phyloP scores from a whole-genome alignment of 495 filamentous ascomycete genomes.

The Podospora australis region DNA sequence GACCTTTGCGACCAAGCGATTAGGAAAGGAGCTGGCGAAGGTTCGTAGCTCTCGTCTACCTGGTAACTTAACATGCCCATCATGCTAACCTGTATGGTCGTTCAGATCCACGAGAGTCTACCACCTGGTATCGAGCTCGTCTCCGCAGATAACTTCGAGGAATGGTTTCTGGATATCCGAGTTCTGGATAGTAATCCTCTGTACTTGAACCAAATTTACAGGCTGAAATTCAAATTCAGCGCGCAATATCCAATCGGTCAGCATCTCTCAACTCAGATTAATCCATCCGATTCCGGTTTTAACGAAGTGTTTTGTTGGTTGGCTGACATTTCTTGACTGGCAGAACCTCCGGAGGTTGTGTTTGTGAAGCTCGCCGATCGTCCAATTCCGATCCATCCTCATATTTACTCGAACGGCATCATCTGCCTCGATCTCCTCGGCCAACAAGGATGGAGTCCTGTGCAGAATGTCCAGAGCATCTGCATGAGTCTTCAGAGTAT shows the following conservation, averaged over 20 bases:
- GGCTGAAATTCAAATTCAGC: slow-evolving; percentile 81
- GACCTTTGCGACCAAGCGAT: slow-evolving; percentile 43
- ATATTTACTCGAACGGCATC: slow-evolving; percentile 96
- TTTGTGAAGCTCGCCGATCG: slow-evolving; percentile 64
- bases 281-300: too few species aligned
- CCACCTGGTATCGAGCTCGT: slow-evolving; percentile 74
- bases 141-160: slow-evolving; percentile 69
- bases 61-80: neutral
- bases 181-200: slow-evolving; percentile 90
- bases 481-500: slow-evolving; percentile 98
- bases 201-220: slow-evolving; percentile 72
- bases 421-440: slow-evolving; percentile 95
- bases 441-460: slow-evolving; percentile 81
- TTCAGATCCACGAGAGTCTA: slow-evolving; percentile 47
- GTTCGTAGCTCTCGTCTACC: slow-evolving; percentile 16
- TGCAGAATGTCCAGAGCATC: slow-evolving; percentile 93
- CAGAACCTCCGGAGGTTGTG: slow-evolving; percentile 88
- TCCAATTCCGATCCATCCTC: slow-evolving; percentile 89
- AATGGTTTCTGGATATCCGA: slow-evolving; percentile 90
- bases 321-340: slow-evolving; percentile 6
- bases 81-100: neutral
- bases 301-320: neutral
- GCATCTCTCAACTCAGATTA: too few species aligned
- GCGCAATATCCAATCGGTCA: slow-evolving; percentile 85
- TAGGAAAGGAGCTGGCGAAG: slow-evolving; percentile 49